Conservation (phyloP, 805 yeast genomes). For the Saturnispora bothae region DNA sequence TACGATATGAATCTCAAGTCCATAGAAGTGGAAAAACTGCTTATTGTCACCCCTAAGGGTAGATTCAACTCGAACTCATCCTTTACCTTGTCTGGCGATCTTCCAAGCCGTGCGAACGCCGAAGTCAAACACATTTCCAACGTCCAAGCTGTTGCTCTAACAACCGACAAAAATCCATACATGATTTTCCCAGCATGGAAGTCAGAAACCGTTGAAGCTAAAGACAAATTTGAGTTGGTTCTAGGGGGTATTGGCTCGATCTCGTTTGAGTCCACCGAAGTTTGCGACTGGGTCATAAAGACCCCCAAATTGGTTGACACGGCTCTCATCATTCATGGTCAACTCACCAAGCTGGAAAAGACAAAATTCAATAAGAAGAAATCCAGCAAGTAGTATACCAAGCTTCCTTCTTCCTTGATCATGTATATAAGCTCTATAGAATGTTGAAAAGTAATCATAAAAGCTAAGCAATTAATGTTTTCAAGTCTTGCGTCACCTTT, state of each 20-base stretch:
- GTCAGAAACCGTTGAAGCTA: not conserved
- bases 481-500: too few relatives aligned
- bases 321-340: not conserved
- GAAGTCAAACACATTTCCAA: conserved; percentile 1
- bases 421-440: too few relatives aligned
- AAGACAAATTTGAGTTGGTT: conserved; percentile 2
- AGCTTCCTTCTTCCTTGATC: too few relatives aligned
- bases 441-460: too few relatives aligned
- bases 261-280: conserved; percentile 4
- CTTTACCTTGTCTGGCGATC: conserved; percentile 1
- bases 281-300: conserved; percentile 5
- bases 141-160: not conserved
- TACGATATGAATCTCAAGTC: not conserved
- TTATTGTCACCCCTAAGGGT: conserved; percentile 5
- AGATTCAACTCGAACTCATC: conserved; percentile 5
- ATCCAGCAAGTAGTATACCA: not conserved
- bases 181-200: conserved; percentile 6
- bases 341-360: not conserved
- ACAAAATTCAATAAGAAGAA: not conserved
- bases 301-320: conserved; percentile 7
- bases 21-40: conserved; percentile 3
- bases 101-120: conserved; percentile 2
- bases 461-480: too few relatives aligned
- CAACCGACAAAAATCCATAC: not conserved
- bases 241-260: conserved; percentile 4